A percentile compares a stretch with the other conserved stretches of the same genome.
These are phyloP conservation scores for Teunomyces panamensis DNA, from an alignment of 805 yeast species.

Conservation along the genomic window DNA sequence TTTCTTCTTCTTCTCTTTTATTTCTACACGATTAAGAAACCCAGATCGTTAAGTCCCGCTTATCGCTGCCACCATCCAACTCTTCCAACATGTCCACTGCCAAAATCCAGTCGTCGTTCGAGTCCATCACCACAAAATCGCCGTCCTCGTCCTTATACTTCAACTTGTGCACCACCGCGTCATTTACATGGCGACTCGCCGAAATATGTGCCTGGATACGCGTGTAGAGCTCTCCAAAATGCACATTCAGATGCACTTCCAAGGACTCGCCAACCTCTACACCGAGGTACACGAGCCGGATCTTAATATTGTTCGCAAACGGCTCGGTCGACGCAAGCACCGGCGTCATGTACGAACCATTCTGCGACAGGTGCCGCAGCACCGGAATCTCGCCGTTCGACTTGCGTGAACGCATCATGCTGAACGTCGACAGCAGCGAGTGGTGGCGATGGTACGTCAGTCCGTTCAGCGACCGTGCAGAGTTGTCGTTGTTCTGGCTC, in stretches of 20 bases:
- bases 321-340: constrained; percentile 5
- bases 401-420: constrained; percentile 39
- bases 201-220: constrained; percentile 54
- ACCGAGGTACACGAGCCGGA: constrained; percentile 33
- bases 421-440: constrained; percentile 41
- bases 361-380: background rate
- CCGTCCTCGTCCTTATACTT: constrained; percentile 94
- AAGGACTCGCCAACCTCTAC: constrained; percentile 26
- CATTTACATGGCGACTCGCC: constrained; percentile 50
- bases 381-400: constrained; percentile 13
- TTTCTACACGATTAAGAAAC: constrained; percentile 24
- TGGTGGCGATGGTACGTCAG: constrained; percentile 36
- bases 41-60: constrained; percentile 37
- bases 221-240: constrained; percentile 55
- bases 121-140: constrained; percentile 80
- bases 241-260: constrained; percentile 25
- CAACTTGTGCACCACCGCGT: constrained; percentile 53
- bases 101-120: constrained; percentile 84
- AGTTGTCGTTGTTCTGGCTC: background rate
- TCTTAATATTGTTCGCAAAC: constrained; percentile 10
- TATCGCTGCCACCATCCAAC: constrained; percentile 12
- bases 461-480: constrained; percentile 27
- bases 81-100: constrained; percentile 65
- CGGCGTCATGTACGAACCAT: constrained; percentile 2
- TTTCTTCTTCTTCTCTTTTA: background rate